Conservation (phyloP, 495 filamentous ascomycete species). For the Penicillium salamii region DNA sequence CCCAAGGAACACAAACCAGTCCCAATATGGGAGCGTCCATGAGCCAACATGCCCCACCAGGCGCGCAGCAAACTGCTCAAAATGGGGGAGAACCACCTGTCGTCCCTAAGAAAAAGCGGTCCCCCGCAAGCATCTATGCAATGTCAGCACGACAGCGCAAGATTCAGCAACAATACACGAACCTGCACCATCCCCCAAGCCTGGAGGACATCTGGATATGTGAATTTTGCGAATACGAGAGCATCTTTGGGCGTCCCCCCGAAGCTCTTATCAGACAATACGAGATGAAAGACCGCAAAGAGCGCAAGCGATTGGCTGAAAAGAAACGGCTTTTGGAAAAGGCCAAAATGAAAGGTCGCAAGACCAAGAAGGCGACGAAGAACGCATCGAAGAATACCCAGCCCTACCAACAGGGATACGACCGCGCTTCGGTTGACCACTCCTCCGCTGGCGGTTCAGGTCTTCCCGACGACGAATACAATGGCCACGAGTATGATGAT, state of each 20-base stretch:
- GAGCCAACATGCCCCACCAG: constrained; percentile 24
- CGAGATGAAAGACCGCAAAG: constrained; percentile 87
- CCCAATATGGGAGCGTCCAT: constrained; percentile 45
- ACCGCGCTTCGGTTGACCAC: constrained; percentile 45
- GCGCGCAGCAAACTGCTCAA: constrained; percentile 35
- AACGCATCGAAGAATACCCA: constrained; percentile 58
- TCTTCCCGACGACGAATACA: constrained; percentile 51
- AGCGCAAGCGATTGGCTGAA: constrained; percentile 76
- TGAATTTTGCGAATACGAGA: constrained; percentile 87
- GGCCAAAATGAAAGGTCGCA: constrained; percentile 90
- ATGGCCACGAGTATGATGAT: constrained; percentile 55
- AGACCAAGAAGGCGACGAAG: constrained; percentile 70
- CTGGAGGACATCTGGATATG: constrained; percentile 88
- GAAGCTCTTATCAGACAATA: constrained; percentile 85
- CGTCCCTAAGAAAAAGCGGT: constrained; percentile 55
- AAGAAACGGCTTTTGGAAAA: constrained; percentile 85
- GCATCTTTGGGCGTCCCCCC: constrained; percentile 79
- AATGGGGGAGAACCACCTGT: constrained; percentile 33
- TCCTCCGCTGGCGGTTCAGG: constrained; percentile 41
- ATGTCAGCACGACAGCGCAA: constrained; percentile 65
- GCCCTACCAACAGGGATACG: constrained; percentile 45
- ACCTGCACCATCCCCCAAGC: constrained; percentile 71
- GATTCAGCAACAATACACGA: constrained; percentile 66
- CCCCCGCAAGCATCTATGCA: constrained; percentile 56
- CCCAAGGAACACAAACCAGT: constrained; percentile 63